Evolutionary conservation across 1,139 yeast genomes (phyloP).

Genomic region (Zygosaccharomyces pseudobailii): DNA sequence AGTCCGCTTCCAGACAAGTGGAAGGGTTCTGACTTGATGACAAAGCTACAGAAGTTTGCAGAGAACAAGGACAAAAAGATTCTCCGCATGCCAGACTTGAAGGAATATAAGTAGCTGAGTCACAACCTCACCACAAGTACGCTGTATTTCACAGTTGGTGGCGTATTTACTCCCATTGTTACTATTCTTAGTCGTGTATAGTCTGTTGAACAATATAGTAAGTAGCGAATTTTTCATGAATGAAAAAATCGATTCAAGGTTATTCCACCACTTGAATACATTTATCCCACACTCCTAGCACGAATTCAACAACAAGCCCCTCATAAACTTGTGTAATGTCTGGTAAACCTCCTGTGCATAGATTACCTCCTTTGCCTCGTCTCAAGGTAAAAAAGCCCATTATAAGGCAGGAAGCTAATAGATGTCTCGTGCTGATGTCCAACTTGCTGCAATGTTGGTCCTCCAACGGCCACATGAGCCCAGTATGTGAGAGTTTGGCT

Average conservation of each 20-base stretch:
- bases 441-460: constrained; percentile 94
- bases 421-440: constrained; percentile 79
- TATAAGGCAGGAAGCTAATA: constrained; percentile 52
- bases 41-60: constrained; percentile 65
- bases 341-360: constrained; percentile 31
- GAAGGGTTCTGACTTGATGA: constrained; percentile 63
- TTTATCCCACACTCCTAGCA: not conserved
- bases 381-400: constrained; percentile 66
- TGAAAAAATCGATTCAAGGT: not conserved
- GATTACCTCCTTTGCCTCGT: constrained; percentile 72
- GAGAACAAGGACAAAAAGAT: constrained; percentile 68
- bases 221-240: not conserved
- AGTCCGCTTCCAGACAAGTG: constrained; percentile 86
- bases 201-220: not conserved
- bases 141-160: not conserved
- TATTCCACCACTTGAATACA: not conserved
- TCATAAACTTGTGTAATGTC: constrained; percentile 15
- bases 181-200: not conserved
- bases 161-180: not conserved
- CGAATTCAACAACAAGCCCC: not conserved
- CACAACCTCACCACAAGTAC: not conserved
- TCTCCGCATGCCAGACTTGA: constrained; percentile 77
- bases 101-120: constrained; percentile 20
- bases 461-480: constrained; percentile 80
- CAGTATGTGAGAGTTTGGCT: constrained; percentile 61